Conservation (phyloP, 1,284 basidiomycete genomes). For the Takashimella tepidaria region DNA sequence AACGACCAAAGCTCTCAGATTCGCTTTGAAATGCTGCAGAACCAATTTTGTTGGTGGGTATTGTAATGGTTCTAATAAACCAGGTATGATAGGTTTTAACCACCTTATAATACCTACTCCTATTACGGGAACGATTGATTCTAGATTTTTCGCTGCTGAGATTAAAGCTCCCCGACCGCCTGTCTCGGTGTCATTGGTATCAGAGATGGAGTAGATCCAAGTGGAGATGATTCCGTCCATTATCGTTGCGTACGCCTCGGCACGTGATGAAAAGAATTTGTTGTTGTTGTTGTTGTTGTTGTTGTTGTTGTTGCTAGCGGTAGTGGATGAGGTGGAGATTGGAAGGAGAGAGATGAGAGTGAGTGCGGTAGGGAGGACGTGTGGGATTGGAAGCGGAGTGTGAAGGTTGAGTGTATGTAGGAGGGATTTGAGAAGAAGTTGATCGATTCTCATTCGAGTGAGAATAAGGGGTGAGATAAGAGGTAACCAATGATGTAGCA, state of each 20-base stretch:
- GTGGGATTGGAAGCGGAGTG: slow-evolving; percentile 30
- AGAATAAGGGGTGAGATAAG: slow-evolving; percentile 8
- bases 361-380: slow-evolving; percentile 24
- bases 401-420: slow-evolving; percentile 41
- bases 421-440: slow-evolving; percentile 35
- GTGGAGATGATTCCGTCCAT: slow-evolving; percentile 34
- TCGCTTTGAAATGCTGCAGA: slow-evolving; percentile 31
- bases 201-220: slow-evolving; percentile 42
- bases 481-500: slow-evolving; percentile 31
- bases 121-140: slow-evolving; percentile 28
- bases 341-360: not conserved
- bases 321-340: not conserved
- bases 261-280: slow-evolving; percentile 5
- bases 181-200: no score
- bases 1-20: slow-evolving; percentile 32
- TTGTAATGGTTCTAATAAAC: slow-evolving; percentile 39
- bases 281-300: not conserved
- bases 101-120: slow-evolving; percentile 39
- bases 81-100: slow-evolving; percentile 44
- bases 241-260: slow-evolving; percentile 29
- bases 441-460: slow-evolving; percentile 21
- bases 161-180: slow-evolving; percentile 33
- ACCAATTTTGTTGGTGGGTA: slow-evolving; percentile 31
- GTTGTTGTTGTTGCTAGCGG: not conserved
- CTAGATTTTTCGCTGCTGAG: slow-evolving; percentile 29